Conservation (phyloP, 2,329 filamentous ascomycete species). For the Cladophialophora carrionii region DNA sequence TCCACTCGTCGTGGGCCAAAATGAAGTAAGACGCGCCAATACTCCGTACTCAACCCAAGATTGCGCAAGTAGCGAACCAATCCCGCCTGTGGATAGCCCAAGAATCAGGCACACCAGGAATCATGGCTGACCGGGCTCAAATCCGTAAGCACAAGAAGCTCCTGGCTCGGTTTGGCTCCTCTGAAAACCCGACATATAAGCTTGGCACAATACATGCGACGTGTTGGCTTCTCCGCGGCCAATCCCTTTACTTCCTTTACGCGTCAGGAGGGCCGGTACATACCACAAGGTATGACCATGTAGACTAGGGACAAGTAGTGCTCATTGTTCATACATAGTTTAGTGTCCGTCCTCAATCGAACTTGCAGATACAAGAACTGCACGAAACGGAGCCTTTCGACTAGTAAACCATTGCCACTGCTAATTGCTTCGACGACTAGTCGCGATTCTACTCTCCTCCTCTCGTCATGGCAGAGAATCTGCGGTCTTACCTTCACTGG, state of each 20-base stretch:
- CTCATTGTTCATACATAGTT: neutral
- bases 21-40: neutral
- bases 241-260: too few relatives aligned
- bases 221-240: constrained; percentile 4
- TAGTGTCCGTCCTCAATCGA: neutral
- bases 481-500: constrained; percentile 20
- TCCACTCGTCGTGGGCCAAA: neutral
- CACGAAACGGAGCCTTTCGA: neutral
- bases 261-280: too few relatives aligned
- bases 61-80: neutral
- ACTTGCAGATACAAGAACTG: neutral
- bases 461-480: neutral
- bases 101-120: neutral
- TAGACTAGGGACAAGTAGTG: neutral
- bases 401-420: neutral
- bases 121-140: neutral
- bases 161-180: neutral
- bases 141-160: neutral
- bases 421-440: neutral
- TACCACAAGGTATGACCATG: neutral
- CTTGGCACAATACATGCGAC: neutral
- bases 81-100: neutral
- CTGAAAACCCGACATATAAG: neutral
- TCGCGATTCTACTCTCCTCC: neutral
- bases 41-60: neutral